Percentiles rank a stretch among this genome's conserved stretches.
Conservation (phyloP, 768 basidiomycete species). For the Russula emetica region DNA sequence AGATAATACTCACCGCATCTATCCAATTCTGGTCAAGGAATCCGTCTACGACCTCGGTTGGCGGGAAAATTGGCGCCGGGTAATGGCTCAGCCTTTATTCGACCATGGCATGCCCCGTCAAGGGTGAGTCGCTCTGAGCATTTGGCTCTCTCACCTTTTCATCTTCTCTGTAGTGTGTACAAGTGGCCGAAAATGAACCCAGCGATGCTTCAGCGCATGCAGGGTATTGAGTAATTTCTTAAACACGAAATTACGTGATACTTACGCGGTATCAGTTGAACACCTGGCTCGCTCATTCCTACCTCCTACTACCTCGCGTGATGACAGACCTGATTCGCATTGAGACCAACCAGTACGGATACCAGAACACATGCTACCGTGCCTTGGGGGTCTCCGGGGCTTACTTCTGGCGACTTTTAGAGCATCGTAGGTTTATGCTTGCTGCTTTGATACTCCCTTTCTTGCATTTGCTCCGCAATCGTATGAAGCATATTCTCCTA, state of each 20-base stretch:
- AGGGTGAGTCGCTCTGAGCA: slow-evolving; percentile 8
- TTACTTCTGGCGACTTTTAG: neutral
- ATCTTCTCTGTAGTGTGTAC: slow-evolving; percentile 12
- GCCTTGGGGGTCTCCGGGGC: neutral
- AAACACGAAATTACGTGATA: too few relatives aligned
- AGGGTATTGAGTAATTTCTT: neutral
- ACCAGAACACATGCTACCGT: neutral
- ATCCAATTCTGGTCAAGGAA: slow-evolving; percentile 16
- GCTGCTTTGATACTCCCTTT: neutral
- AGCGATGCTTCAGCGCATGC: slow-evolving; percentile 23
- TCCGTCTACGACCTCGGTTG: slow-evolving; percentile 28
- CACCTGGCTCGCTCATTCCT: neutral
- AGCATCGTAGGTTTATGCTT: neutral
- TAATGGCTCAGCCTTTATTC: slow-evolving; percentile 19
- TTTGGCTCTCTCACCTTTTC: neutral
- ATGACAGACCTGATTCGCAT: neutral
- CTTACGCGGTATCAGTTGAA: too few relatives aligned
- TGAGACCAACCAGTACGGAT: neutral
- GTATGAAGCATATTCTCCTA: neutral
- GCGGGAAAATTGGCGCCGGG: slow-evolving; percentile 26
- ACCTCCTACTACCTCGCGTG: too few relatives aligned
- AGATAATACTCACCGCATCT: neutral
- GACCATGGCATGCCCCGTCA: neutral
- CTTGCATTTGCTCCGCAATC: neutral
- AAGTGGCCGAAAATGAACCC: slow-evolving; percentile 29